Base-by-base conservation (phyloP, 2,329 filamentous ascomycete genomes). In the Fusarium dlaminii region DNA sequence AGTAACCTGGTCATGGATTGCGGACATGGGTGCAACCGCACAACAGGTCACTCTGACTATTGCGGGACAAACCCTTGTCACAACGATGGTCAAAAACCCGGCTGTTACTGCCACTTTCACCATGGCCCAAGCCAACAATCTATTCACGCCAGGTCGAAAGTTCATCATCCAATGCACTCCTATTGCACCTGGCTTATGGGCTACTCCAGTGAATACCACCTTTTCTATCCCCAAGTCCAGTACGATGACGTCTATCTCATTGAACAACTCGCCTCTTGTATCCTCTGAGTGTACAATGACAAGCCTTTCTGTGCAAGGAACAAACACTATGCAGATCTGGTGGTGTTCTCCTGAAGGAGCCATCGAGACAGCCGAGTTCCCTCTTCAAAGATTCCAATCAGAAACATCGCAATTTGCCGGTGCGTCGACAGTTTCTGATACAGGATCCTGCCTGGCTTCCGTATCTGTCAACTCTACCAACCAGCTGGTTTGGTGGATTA, bases 11-110 rank as follows among this genome's bases (percentile, higher is more conserved):
- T 2, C 54, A 12, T 57, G 29, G 39, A 22, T 20, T 9, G 3
- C n/a, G 0, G 4, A 4, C 0, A 9, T 9, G 54, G 12, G 2
- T 5, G 54, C 9, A 43, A 43, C 8, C 5, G 54, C 39, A 20
- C 39, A 32, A 12, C 12, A 27, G 4, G n/a, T 57, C 6, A 3
- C 17, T 1, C 12, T 32, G 13, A 34, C 5, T 27, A 7, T 43
- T 22, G 5, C 17, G 30, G 39, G 39, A 15, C 39, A 57, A 30
- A 8, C 10, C 4, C 24, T 22, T 8, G 8, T 18, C 14, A 14
- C 20, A 13, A 30, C 13, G 4, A 55, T 39, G 4, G 27, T 40
- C n/a, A 8, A n/a, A 17, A 37, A 27, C 3, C 36, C 34, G 15
- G 7, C 9, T 18, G 37, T 3, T n/a, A 30, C 12, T n/a, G 8